phyloP scores from a whole-genome alignment of 331 rosid species.

The Quercus tomentella region DNA sequence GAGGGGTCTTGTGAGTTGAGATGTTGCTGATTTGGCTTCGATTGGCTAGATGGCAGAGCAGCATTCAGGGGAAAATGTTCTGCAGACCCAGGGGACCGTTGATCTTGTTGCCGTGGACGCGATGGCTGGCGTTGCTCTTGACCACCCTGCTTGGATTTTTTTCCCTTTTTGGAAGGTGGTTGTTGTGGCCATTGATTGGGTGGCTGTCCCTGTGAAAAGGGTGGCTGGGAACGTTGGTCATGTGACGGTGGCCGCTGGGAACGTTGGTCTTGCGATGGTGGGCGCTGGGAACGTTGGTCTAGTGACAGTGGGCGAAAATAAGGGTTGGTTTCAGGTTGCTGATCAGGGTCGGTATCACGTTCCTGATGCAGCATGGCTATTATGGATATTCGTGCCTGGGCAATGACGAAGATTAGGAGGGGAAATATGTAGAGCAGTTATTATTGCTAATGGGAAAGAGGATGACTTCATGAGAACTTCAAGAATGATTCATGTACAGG shows the following conservation, averaged over 20 bases:
- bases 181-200: no score
- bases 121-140: constrained; percentile 11
- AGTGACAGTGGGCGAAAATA: constrained; percentile 33
- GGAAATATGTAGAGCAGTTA: constrained; percentile 22
- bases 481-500: constrained; percentile 65
- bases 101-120: constrained; percentile 14
- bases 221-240: constrained; percentile 1
- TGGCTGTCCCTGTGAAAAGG: no score
- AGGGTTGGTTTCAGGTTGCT: constrained; percentile 55
- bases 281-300: constrained; percentile 3
- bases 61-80: no score
- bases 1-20: not conserved
- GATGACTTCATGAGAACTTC: constrained; percentile 70
- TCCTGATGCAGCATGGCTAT: constrained; percentile 32
- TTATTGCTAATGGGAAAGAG: constrained; percentile 37
- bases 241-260: not conserved
- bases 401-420: constrained; percentile 13
- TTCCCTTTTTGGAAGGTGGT: no score
- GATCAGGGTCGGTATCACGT: not conserved
- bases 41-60: no score
- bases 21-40: not conserved
- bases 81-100: not conserved
- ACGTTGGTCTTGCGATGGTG: not conserved
- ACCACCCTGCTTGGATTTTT: not conserved
- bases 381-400: constrained; percentile 2